A percentile compares a stretch with the other conserved stretches of the same genome.
Evolutionary conservation across 1,139 yeast genomes (phyloP).

Genomic region (Candida albicans): DNA sequence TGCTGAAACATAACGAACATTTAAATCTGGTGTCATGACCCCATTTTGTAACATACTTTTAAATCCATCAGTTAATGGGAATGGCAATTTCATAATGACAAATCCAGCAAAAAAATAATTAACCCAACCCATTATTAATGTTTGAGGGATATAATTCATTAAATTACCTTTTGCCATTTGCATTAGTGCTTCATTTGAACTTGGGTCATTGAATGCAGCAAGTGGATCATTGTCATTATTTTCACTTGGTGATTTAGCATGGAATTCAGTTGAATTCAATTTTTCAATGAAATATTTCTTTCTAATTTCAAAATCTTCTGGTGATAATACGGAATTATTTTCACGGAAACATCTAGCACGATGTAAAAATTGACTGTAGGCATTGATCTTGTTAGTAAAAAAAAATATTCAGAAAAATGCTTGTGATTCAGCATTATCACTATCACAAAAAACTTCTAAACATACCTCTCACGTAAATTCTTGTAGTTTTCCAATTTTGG

Average conservation of each 20-base stretch:
- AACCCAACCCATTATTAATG: constrained; percentile 95
- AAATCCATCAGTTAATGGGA: constrained; percentile 82
- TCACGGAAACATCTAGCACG: constrained; percentile 55
- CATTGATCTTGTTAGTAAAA: neutral
- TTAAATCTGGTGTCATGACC: constrained; percentile 78
- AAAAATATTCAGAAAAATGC: no score
- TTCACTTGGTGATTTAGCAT: constrained; percentile 47
- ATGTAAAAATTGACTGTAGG: constrained; percentile 46
- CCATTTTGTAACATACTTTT: constrained; percentile 92
- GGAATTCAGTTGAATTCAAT: constrained; percentile 52
- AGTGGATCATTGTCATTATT: constrained; percentile 45
- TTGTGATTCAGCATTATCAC: no score
- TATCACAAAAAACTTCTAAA: constrained; percentile 12
- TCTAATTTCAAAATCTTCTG: constrained; percentile 48
- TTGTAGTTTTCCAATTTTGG: constrained; percentile 55
- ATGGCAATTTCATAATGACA: constrained; percentile 61
- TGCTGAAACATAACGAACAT: constrained; percentile 91
- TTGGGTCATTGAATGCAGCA: constrained; percentile 68
- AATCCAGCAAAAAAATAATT: constrained; percentile 92
- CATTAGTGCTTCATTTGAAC: constrained; percentile 72
- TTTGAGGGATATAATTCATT: constrained; percentile 86
- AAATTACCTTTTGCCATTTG: constrained; percentile 79
- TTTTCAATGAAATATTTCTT: constrained; percentile 43
- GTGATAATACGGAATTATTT: constrained; percentile 48
- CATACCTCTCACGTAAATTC: constrained; percentile 59